Evolutionary conservation across 2,329 filamentous ascomycete species (phyloP).

Genomic region (Teratosphaeriaceae sp.): DNA sequence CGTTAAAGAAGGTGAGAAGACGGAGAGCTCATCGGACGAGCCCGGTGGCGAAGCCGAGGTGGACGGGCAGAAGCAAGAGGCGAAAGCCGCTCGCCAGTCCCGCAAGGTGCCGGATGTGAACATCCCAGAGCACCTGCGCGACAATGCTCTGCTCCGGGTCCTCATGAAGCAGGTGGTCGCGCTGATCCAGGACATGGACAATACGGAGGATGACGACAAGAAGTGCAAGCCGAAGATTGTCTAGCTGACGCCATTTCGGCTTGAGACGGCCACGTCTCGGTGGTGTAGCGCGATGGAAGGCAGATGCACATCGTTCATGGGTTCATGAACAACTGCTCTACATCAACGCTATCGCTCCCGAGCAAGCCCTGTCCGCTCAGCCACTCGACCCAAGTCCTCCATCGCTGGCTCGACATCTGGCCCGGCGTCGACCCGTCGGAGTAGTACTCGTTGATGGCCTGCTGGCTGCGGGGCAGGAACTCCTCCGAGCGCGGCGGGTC

Average conservation of each 20-base stretch:
- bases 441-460: slow-evolving; percentile 25
- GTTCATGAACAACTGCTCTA: slow-evolving; percentile 12
- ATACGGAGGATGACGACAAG: slow-evolving; percentile 13
- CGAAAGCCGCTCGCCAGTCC: slow-evolving; percentile 3
- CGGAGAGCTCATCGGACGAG: slow-evolving; percentile 1
- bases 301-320: no score
- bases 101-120: slow-evolving; percentile 11
- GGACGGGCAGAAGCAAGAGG: slow-evolving; percentile 1
- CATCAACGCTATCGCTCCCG: slow-evolving; percentile 1
- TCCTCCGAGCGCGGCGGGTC: slow-evolving; percentile 16
- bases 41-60: neutral
- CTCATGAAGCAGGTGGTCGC: slow-evolving; percentile 17
- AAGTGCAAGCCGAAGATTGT: slow-evolving; percentile 2
- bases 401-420: slow-evolving; percentile 13
- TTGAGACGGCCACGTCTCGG: no score
- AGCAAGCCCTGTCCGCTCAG: slow-evolving; percentile 9
- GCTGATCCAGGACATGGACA: slow-evolving; percentile 21
- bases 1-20: slow-evolving; percentile 6
- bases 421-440: slow-evolving; percentile 16
- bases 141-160: slow-evolving; percentile 16
- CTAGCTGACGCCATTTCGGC: neutral
- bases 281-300: no score
- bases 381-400: slow-evolving; percentile 16
- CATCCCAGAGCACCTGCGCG: slow-evolving; percentile 15
- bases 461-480: slow-evolving; percentile 24